A percentile compares a stretch with the other conserved stretches of the same genome.
phyloP scores from a whole-genome alignment of 1,139 yeast genomes.

The Lodderomyces elongisporus region DNA sequence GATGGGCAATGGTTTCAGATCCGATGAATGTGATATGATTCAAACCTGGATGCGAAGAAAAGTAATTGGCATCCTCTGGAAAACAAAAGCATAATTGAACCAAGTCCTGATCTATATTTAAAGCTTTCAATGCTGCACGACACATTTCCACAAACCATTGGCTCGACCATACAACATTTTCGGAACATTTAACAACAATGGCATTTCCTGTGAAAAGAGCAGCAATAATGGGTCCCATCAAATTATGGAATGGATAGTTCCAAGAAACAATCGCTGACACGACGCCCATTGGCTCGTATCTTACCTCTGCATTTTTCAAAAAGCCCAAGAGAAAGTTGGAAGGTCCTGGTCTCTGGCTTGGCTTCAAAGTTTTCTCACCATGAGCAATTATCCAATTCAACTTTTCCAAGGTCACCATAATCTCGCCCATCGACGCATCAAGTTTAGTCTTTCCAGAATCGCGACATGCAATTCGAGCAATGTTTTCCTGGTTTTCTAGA shows the following conservation, averaged over 20 bases:
- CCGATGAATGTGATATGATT: conserved; percentile 93
- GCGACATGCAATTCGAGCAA: conserved; percentile 89
- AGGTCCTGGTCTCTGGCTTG: conserved; percentile 83
- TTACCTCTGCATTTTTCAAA: conserved; percentile 89
- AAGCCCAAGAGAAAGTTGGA: conserved; percentile 59
- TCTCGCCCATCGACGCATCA: conserved; percentile 96
- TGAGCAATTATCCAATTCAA: conserved; percentile 81
- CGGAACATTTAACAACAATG: conserved; percentile 87
- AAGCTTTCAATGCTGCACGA: conserved; percentile 61
- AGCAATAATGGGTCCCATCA: conserved; percentile 88
- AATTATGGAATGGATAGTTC: conserved; percentile 94
- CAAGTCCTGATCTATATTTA: conserved; percentile 72
- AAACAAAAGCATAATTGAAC: conserved; percentile 78
- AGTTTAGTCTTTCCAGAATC: conserved; percentile 95
- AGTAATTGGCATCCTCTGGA: conserved; percentile 81
- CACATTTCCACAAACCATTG: conserved; percentile 68
- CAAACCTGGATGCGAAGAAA: conserved; percentile 77
- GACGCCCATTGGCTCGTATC: conserved; percentile 88
- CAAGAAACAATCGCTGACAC: conserved; percentile 90
- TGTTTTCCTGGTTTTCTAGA: conserved; percentile 74
- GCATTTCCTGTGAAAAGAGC: conserved; percentile 88
- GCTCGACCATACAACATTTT: conserved; percentile 94
- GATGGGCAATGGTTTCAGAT: conserved; percentile 88
- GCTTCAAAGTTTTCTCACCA: conserved; percentile 67
- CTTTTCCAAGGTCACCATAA: conserved; percentile 88